Percentiles rank a stretch among this genome's conserved stretches.
phyloP scores from a whole-genome alignment of 768 basidiomycete genomes.

The Mycena amicta region DNA sequence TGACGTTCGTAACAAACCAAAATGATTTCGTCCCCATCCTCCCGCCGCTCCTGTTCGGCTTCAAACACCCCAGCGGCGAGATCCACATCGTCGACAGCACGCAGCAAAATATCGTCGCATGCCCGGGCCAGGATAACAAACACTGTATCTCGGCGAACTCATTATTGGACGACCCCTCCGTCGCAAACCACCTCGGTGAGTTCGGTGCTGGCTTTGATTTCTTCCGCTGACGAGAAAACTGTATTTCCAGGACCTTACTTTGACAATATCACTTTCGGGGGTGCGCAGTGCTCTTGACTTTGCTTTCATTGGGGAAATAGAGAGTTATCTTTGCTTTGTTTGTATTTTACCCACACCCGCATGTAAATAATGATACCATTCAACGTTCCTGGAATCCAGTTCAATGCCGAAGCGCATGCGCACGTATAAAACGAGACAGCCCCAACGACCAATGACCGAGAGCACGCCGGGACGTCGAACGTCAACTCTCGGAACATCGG shows the following conservation, averaged over 20 bases:
- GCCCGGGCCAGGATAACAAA: constrained; percentile 43
- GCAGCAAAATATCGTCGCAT: constrained; percentile 33
- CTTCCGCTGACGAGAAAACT: constrained; percentile 7
- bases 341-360: not conserved
- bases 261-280: constrained; percentile 33
- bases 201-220: not conserved
- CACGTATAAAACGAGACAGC: no score
- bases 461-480: no score
- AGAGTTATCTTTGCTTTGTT: not conserved
- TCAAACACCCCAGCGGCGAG: constrained; percentile 39
- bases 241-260: constrained; percentile 32
- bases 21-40: constrained; percentile 44
- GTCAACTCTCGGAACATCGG: no score
- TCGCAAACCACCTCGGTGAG: constrained; percentile 27
- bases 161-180: not conserved
- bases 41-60: constrained; percentile 39
- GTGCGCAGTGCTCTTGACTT: constrained; percentile 1
- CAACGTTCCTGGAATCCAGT: no score
- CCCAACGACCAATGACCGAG: no score
- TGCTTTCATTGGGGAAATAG: not conserved
- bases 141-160: constrained; percentile 3
- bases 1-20: constrained; percentile 40
- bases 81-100: constrained; percentile 36
- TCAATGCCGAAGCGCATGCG: no score
- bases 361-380: no score